Base-by-base conservation (phyloP, 1,284 basidiomycete genomes). In the Sporisorium iseilematis-ciliati region DNA sequence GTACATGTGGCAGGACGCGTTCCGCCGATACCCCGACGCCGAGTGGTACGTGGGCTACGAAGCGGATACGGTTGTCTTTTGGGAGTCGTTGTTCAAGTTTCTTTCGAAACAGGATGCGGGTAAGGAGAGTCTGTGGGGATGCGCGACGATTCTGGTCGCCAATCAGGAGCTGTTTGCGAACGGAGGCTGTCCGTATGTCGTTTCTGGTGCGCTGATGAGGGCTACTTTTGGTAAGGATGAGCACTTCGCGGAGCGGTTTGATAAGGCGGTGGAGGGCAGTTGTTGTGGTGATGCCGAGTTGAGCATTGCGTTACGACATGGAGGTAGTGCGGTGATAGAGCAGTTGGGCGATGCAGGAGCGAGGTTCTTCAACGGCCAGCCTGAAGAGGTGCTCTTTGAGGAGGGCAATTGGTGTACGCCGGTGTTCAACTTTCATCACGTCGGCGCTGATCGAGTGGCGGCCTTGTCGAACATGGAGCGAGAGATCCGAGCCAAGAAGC, bases 31-130 rank as follows among this genome's bases (percentile, higher is more conserved):
- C 3, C 72, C 72, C 1, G 4, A 51, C 7, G 55, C 57, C 0
- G 66, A 70, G 2, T 75, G 72, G 72, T 75, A 75, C 7, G 63
- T 75, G n/a, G 72, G 72, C 1, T 65, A 65, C 57, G 72, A 75
- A 52, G 72, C 72, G 8, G 72, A 75, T 33, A 61, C 56, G 3
- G 69, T 31, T 16, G 63, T 75, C 3, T 20, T 75, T 1, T 75
- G 72, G 72, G 21, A 49, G 1, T 65, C 61, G 46, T 51, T 75
- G 20, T 70, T 75, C 59, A 49, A 54, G 12, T 75, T 50, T 29
- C 59, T 75, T 12, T 18, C 45, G 1, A 26, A 23, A 0, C 66
- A 70, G 31, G 59, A 75, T 49, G 2, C 62, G 0, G 4, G 2
- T 0, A 58, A 63, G 20, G 58, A 75, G 41, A 55, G 56, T 7